These are phyloP conservation scores for Chaetomium cochliodes DNA, from an alignment of 495 filamentous ascomycete genomes.

Conservation along the genomic window DNA sequence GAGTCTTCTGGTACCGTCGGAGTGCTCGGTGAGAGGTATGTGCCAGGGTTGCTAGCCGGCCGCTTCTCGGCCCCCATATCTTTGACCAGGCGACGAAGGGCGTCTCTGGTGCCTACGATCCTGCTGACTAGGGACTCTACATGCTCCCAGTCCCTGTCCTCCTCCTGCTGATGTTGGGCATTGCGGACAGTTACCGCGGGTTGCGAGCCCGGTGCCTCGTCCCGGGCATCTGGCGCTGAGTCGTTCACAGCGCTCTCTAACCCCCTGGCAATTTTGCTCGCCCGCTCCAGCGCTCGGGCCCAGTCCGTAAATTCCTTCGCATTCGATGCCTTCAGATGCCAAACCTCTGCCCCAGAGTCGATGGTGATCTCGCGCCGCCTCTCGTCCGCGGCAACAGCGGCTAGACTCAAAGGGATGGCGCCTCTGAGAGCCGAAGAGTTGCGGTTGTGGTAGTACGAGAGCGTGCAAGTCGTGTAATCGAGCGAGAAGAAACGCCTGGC, in stretches of 20 bases:
- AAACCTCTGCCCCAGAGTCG: constrained; percentile 93
- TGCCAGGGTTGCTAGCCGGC: constrained; percentile 25
- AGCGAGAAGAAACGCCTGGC: constrained; percentile 91
- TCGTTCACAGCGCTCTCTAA: constrained; percentile 40
- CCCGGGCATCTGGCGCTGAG: constrained; percentile 20
- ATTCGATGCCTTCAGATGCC: constrained; percentile 87
- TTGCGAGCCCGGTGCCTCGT: constrained; percentile 23
- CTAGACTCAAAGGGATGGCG: constrained; percentile 86
- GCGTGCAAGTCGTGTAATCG: constrained; percentile 83
- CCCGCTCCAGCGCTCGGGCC: constrained; percentile 80
- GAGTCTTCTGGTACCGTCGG: constrained; percentile 45
- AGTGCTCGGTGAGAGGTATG: constrained; percentile 43
- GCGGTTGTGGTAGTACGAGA: constrained; percentile 93
- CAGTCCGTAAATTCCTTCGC: constrained; percentile 82
- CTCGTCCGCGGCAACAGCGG: constrained; percentile 85
- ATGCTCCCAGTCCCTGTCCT: constrained; percentile 81
- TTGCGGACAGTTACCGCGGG: constrained; percentile 25
- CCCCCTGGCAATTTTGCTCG: constrained; percentile 57
- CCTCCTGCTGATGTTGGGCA: constrained; percentile 42
- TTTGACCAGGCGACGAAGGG: constrained; percentile 76
- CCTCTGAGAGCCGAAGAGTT: constrained; percentile 88
- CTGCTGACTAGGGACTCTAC: constrained; percentile 79
- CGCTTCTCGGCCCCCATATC: constrained; percentile 69
- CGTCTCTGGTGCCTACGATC: constrained; percentile 84
- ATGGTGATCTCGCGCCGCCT: constrained; percentile 88